Base-by-base conservation (phyloP, 176 grass and related monocot species). In the Aegilops sharonensis region DNA sequence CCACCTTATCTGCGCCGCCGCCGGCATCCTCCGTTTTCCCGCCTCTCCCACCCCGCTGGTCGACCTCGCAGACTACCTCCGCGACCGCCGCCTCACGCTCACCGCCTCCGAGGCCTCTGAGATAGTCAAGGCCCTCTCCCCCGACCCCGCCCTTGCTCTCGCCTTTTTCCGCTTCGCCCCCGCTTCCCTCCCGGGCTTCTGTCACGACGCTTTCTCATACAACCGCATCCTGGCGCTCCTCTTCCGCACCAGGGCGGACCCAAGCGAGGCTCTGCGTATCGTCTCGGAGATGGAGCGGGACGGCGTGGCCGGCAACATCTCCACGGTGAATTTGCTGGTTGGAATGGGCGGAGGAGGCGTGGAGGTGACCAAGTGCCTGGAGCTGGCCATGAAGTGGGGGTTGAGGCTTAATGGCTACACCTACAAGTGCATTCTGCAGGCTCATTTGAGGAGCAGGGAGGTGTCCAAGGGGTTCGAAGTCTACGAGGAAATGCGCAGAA, bases 391-490 rank as follows among this genome's bases (percentile, higher is more conserved):
- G 40, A 94, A 90, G 68, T 98, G 96, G 96, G 91, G 75, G 67
- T 42, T 98, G 3, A 91, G 60, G 84, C 82, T 95, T 27, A 95
- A 76, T 83, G 91, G 83, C 11, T 98, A 98, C 89, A 98, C 90
- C 45, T 95, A 94, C 79, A 98, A 98, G 88, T 94, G 94, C 82
- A 60, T 98, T 48, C 82, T 94, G 61, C 97, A 98, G 82, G 92
- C 97, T 27, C 88, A 96, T 85, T 67, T 98, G 64, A 89, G 97
- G 72, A 91, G 74, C 60, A 88, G 93, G 45, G 92, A 92, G 27
- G 97, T 92, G 20, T 85, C 88, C 17, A 78, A 88, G 52, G 94
- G 90, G 21, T 92, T 94, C 70, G 27, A 81, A 80, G 81, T 96
- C 85, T 95, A 95, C 6, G 90, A 98, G 34, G 92, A 94, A 61